These are phyloP conservation scores for Ceriops decandra DNA, from an alignment of 345 rosid species.

Conservation along the genomic window DNA sequence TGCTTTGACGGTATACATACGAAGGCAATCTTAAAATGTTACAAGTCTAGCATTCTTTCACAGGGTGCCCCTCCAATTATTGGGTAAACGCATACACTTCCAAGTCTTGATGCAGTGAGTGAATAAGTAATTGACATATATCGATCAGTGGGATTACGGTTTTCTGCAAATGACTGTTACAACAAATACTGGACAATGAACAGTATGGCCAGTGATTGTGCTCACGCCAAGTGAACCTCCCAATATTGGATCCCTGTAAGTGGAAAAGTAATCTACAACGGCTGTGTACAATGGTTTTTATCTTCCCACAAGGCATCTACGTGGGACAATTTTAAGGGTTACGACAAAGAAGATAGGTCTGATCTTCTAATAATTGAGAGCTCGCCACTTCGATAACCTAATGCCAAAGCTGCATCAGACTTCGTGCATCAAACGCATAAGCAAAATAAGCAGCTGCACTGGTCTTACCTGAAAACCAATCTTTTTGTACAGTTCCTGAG, in stretches of 20 bases:
- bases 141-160: background rate
- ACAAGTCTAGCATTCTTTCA: too few species aligned
- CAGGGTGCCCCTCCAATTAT: too few species aligned
- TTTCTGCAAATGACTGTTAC: slow-evolving; percentile 5
- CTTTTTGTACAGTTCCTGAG: slow-evolving; percentile 58
- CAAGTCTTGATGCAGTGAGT: background rate
- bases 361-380: slow-evolving; percentile 39
- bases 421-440: slow-evolving; percentile 1
- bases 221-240: background rate
- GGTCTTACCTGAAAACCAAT: slow-evolving; percentile 67
- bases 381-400: slow-evolving; percentile 66
- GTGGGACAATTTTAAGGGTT: slow-evolving; percentile 24
- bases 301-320: background rate
- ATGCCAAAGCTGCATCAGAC: slow-evolving; percentile 13
- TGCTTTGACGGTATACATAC: too few species aligned
- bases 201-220: slow-evolving; percentile 3
- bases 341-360: slow-evolving; percentile 58
- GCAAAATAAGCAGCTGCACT: slow-evolving; percentile 6
- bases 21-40: too few species aligned
- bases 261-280: slow-evolving; percentile 1
- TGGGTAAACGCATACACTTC: too few species aligned
- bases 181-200: slow-evolving; percentile 2
- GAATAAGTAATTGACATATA: background rate
- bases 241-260: background rate
- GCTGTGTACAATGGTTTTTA: slow-evolving; percentile 4